phyloP scores from a whole-genome alignment of 139 green algal species.

The Chlorella sp. region DNA sequence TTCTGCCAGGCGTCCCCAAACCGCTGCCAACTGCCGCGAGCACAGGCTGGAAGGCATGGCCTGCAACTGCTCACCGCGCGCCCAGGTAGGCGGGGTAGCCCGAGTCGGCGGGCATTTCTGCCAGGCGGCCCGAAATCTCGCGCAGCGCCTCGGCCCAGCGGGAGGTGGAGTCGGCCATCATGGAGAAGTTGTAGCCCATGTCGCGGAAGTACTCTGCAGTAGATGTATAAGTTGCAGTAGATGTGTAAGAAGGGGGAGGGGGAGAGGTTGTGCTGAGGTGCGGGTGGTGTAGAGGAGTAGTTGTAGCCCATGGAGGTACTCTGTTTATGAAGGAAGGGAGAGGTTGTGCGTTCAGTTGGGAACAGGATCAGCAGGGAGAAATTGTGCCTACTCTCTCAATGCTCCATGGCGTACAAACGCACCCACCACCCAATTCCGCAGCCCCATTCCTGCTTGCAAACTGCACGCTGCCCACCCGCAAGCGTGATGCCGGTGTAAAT shows the following conservation, averaged over 20 bases:
- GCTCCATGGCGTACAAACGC: no score
- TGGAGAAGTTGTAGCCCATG: slow-evolving; percentile 95
- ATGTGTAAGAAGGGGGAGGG: background rate
- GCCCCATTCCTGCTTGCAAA: no score
- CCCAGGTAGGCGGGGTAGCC: slow-evolving; percentile 94
- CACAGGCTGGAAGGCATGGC: background rate
- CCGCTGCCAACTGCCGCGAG: background rate
- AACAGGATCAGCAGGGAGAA: no score
- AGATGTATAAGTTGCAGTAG: background rate
- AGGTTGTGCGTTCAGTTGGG: no score
- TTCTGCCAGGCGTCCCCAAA: no score
- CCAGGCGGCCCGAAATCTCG: slow-evolving; percentile 98
- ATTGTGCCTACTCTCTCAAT: no score
- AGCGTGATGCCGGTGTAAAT: slow-evolving; percentile 99
- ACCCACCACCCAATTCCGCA: no score
- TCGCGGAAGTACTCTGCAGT: slow-evolving; percentile 97
- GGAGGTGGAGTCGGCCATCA: slow-evolving; percentile 99
- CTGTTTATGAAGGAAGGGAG: no score
- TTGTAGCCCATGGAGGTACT: slow-evolving; percentile 97
- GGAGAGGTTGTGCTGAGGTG: no score
- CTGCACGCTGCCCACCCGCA: slow-evolving; percentile 58
- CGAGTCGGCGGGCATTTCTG: slow-evolving; percentile 98
- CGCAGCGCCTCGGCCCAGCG: slow-evolving; percentile 99
- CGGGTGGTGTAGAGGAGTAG: no score
- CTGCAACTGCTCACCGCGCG: slow-evolving; percentile 61